phyloP scores from a whole-genome alignment of 2,329 filamentous ascomycete genomes.

The Tolypocladium pustulatum region DNA sequence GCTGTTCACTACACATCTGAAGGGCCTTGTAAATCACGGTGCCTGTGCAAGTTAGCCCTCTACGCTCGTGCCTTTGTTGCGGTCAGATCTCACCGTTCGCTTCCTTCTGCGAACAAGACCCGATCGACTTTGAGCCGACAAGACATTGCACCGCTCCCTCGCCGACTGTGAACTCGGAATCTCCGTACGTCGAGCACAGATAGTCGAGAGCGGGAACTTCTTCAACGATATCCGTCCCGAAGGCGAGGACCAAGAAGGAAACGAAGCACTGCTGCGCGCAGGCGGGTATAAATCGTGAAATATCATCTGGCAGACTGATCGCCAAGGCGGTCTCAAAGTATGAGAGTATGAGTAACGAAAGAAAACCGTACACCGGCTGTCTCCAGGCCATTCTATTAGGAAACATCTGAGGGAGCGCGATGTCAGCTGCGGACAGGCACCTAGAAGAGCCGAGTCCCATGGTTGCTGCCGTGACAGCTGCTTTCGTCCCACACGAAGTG shows the following conservation, averaged over 20 bases:
- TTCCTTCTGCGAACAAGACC: slow-evolving; percentile 40
- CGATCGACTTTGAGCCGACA: slow-evolving; percentile 36
- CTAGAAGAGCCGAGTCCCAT: not conserved
- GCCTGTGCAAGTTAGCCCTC: slow-evolving; percentile 8
- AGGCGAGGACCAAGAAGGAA: slow-evolving; percentile 53
- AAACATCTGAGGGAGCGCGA: slow-evolving; percentile 24
- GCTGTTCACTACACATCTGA: slow-evolving; percentile 44
- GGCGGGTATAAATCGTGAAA: slow-evolving; percentile 36
- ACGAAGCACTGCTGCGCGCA: slow-evolving; percentile 53
- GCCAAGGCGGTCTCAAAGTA: slow-evolving; percentile 14
- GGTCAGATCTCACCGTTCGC: slow-evolving; percentile 18
- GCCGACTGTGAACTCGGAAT: slow-evolving; percentile 56
- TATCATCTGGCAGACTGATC: slow-evolving; percentile 22
- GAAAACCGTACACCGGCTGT: slow-evolving; percentile 17
- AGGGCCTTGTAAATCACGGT: slow-evolving; percentile 38
- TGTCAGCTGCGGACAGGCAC: slow-evolving; percentile 3
- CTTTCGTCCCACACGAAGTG: not conserved
- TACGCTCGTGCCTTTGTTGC: not conserved
- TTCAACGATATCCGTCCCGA: slow-evolving; percentile 37
- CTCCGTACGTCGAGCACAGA: slow-evolving; percentile 50
- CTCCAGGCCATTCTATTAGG: slow-evolving; percentile 31
- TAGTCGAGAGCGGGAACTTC: slow-evolving; percentile 44
- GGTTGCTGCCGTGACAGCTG: not conserved
- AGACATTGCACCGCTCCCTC: slow-evolving; percentile 62
- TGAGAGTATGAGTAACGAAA: slow-evolving; percentile 20